Base-by-base conservation (phyloP, 2,329 filamentous ascomycete species). In the Pseudocercospora fuligena region DNA sequence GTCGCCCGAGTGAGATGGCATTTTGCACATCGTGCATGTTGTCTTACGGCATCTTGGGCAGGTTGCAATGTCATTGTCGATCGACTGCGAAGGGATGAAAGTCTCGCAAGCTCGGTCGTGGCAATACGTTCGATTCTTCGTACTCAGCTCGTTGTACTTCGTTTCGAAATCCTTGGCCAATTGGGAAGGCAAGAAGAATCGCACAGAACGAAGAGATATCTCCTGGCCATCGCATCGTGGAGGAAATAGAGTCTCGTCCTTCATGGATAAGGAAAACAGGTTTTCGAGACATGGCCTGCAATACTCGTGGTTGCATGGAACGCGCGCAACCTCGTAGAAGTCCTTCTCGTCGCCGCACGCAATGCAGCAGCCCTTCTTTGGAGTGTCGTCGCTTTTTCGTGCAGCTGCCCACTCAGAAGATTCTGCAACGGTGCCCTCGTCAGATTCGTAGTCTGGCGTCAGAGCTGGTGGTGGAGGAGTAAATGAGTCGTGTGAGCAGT, bases 1-100 rank as follows among this genome's bases (percentile, higher is more conserved):
- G 21, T 86, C 82, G 0, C 79, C 81, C 0, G 43, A 16, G 64
- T 89, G 87, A 0, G 74, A 69, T 1, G 65, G 62, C 0, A 65
- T 72, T 70, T 88, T 89, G 80, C 87, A 89, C 0, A 75, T 73
- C 0, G 69, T 74, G 68, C 87, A 90, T 0, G 87, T 89, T 0
- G 57, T 71, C 0, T 47, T 64, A 0, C 43, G 0, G 66, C 87
- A 89, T 0, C 69, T 21, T 0, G 68, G 62, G 51, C 87, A 89
- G 0, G 64, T 76, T 0, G 78, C 86, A 0, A 79, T 47, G 0
- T 80, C 75, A 2, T 65, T 69, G 0, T 65, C 2, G 40, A 84
- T 80, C 4, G 69, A 69, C 0, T 66, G 29, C 0, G 72, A 66
- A 0, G 75, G 77, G 2, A 89, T 82, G 70, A 88, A 89, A 0